phyloP scores from a whole-genome alignment of 805 yeast genomes.

The Barnettozyma wickerhamii region DNA sequence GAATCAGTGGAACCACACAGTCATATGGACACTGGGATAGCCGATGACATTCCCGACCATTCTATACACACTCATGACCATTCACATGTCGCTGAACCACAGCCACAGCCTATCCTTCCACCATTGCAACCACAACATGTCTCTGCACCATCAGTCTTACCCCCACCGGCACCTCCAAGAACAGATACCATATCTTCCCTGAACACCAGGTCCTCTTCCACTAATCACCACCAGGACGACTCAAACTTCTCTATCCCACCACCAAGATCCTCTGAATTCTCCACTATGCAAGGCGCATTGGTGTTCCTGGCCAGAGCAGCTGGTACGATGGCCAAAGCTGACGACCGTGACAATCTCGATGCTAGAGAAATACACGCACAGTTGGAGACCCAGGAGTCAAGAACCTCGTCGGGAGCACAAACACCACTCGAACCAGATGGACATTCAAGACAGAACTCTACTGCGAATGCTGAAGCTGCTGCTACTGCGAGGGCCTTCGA shows the following conservation, averaged over 20 bases:
- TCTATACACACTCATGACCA: too few relatives aligned
- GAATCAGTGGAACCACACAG: too few relatives aligned
- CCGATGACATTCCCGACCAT: too few relatives aligned
- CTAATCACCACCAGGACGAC: conserved; percentile 17
- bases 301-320: conserved; percentile 76
- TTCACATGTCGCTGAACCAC: too few relatives aligned
- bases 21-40: too few relatives aligned
- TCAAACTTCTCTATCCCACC: conserved; percentile 11
- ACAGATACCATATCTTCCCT: conserved; percentile 7
- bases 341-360: conserved; percentile 56
- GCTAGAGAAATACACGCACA: conserved; percentile 46
- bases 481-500: background rate
- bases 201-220: conserved; percentile 9
- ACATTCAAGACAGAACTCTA: conserved; percentile 10
- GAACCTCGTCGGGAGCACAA: conserved; percentile 3
- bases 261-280: conserved; percentile 22
- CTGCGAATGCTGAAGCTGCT: conserved; percentile 4
- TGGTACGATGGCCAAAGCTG: conserved; percentile 68
- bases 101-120: too few relatives aligned
- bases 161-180: background rate
- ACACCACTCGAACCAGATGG: conserved; percentile 4
- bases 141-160: too few relatives aligned
- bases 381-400: conserved; percentile 33
- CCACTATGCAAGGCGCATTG: conserved; percentile 54
- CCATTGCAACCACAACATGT: too few relatives aligned